These are phyloP conservation scores for Hirschioporus abietinus DNA, from an alignment of 768 basidiomycete species.

Conservation along the genomic window DNA sequence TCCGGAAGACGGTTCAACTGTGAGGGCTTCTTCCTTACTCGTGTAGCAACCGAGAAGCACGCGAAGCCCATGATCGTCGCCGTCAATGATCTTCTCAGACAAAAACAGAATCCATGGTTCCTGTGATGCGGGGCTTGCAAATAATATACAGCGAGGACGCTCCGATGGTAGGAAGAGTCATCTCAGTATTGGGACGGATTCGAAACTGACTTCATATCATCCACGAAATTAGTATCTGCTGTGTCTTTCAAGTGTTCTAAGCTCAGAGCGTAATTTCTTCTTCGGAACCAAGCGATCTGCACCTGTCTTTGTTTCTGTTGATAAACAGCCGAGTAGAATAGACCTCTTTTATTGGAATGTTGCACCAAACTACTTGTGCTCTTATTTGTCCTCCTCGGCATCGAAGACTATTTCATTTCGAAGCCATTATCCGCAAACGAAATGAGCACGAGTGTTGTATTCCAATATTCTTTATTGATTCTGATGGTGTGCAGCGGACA, in stretches of 20 bases:
- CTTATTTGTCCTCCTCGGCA: background rate
- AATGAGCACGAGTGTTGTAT: background rate
- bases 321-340: background rate
- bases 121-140: background rate
- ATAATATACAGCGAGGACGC: background rate
- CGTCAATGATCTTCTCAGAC: background rate
- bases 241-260: background rate
- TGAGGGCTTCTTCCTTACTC: background rate
- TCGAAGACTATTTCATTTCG: background rate
- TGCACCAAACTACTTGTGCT: background rate
- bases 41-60: constrained; percentile 1
- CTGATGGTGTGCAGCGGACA: background rate
- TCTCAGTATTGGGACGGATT: background rate
- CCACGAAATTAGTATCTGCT: background rate
- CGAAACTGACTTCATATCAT: background rate
- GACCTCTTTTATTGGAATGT: background rate
- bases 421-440: background rate
- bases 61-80: background rate
- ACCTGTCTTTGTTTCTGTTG: background rate
- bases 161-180: background rate
- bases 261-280: background rate
- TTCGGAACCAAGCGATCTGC: background rate
- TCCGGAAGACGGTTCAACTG: background rate
- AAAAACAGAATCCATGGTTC: background rate
- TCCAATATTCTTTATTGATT: background rate